Evolutionary conservation across 371 early-diverging fungal species (phyloP).

Genomic region (Dinochytrium kinnereticum): DNA sequence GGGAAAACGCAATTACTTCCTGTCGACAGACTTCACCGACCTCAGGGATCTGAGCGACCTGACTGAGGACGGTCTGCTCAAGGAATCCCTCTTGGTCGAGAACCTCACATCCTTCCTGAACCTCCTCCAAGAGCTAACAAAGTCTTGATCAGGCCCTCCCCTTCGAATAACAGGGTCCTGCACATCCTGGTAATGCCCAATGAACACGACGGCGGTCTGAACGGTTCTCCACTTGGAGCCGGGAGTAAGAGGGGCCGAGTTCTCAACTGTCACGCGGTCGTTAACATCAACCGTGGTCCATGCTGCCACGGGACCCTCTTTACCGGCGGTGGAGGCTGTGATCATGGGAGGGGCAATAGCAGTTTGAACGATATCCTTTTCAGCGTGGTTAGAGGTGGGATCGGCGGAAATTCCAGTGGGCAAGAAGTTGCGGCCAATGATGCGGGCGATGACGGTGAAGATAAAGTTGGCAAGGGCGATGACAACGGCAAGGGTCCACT

Average conservation of each 20-base stretch:
- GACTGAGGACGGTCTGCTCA: too few relatives aligned
- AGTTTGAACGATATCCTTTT: too few relatives aligned
- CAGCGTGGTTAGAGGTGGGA: too few relatives aligned
- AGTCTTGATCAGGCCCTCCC: conserved; percentile 38
- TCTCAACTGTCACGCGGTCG: background rate
- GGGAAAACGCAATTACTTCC: too few relatives aligned
- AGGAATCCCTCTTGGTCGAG: background rate
- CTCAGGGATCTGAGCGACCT: too few relatives aligned
- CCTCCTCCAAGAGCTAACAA: conserved; percentile 45
- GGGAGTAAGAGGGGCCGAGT: background rate
- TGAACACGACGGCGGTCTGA: conserved; percentile 41
- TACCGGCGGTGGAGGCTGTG: background rate
- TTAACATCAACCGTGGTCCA: background rate
- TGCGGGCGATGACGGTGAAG: conserved; percentile 75
- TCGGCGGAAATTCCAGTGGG: background rate
- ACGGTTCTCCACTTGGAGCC: conserved; percentile 42
- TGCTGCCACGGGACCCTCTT: background rate
- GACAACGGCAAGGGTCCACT: conserved; percentile 81
- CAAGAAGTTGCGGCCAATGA: conserved; percentile 20
- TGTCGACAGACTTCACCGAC: too few relatives aligned
- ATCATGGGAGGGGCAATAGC: background rate
- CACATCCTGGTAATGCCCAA: conserved; percentile 41
- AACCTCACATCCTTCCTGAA: conserved; percentile 41
- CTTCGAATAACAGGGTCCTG: conserved; percentile 19
- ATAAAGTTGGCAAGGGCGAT: conserved; percentile 87